phyloP scores from a whole-genome alignment of 2,329 filamentous ascomycete species.

The Dactylellina drechsleri region DNA sequence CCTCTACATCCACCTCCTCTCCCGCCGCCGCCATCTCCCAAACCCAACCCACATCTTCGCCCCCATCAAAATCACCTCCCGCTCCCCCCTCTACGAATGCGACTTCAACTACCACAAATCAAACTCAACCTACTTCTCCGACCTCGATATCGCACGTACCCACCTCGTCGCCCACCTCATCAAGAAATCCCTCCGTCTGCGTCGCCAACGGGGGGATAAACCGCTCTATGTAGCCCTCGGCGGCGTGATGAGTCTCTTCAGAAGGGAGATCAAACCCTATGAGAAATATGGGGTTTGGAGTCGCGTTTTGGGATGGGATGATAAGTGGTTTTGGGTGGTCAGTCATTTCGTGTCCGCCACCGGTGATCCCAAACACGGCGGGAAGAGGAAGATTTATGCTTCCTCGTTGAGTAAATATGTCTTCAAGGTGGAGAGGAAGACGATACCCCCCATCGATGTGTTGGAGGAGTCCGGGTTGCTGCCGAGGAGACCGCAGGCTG shows the following conservation, averaged over 20 bases:
- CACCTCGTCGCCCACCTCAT: conserved; percentile 77
- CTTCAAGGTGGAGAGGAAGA: conserved; percentile 82
- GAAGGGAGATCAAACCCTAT: conserved; percentile 76
- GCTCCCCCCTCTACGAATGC: conserved; percentile 77
- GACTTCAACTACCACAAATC: conserved; percentile 89
- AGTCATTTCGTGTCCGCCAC: conserved; percentile 73
- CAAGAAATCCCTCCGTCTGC: conserved; percentile 56
- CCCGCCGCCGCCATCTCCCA: conserved; percentile 66
- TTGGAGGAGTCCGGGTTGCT: conserved; percentile 77
- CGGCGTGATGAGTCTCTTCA: conserved; percentile 78
- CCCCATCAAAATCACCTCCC: conserved; percentile 73
- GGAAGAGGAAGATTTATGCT: conserved; percentile 74
- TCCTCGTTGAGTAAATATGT: conserved; percentile 82
- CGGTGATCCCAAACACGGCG: conserved; percentile 64
- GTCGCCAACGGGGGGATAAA: conserved; percentile 47
- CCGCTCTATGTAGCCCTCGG: conserved; percentile 66
- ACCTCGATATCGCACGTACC: conserved; percentile 83
- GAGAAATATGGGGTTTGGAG: conserved; percentile 78
- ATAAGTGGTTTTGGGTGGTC: conserved; percentile 82
- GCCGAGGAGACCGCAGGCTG: conserved; percentile 72
- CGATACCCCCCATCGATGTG: conserved; percentile 81
- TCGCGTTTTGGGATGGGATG: conserved; percentile 77
- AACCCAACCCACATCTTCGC: conserved; percentile 76
- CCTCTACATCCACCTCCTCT: conserved; percentile 68
- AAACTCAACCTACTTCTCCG: conserved; percentile 85